phyloP scores from a whole-genome alignment of 768 basidiomycete genomes.

The Obba rivulosa region DNA sequence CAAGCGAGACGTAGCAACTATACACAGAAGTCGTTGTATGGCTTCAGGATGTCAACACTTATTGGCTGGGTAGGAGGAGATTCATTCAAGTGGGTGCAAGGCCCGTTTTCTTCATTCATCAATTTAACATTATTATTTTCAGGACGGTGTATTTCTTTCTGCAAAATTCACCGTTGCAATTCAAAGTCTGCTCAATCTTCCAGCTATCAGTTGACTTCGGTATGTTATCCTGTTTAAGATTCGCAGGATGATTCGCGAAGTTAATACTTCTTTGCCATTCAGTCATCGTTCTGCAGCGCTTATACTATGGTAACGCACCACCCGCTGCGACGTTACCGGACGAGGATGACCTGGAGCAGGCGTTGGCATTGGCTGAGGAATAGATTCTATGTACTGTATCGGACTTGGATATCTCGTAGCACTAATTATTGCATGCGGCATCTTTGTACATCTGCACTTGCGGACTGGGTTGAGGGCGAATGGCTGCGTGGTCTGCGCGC shows the following conservation, averaged over 20 bases:
- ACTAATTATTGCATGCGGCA: too few species aligned
- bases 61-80: conserved; percentile 84
- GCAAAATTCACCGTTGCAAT: conserved; percentile 68
- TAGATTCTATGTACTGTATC: conserved; percentile 21
- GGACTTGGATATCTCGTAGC: too few species aligned
- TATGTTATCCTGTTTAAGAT: conserved; percentile 30
- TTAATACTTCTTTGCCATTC: conserved; percentile 4
- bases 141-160: conserved; percentile 81
- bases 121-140: background rate
- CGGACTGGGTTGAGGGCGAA: too few species aligned
- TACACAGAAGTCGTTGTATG: conserved; percentile 73
- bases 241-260: conserved; percentile 8
- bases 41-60: conserved; percentile 78
- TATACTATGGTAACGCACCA: conserved; percentile 69
- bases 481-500: too few species aligned
- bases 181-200: conserved; percentile 79
- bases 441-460: too few species aligned
- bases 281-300: conserved; percentile 71
- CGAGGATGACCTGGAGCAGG: conserved; percentile 70
- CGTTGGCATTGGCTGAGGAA: conserved; percentile 60
- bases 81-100: conserved; percentile 70
- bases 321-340: conserved; percentile 44
- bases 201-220: conserved; percentile 77
- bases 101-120: background rate
- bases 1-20: conserved; percentile 51